Base-by-base conservation (phyloP, 139 green algal genomes). In the Closterium sp. region DNA sequence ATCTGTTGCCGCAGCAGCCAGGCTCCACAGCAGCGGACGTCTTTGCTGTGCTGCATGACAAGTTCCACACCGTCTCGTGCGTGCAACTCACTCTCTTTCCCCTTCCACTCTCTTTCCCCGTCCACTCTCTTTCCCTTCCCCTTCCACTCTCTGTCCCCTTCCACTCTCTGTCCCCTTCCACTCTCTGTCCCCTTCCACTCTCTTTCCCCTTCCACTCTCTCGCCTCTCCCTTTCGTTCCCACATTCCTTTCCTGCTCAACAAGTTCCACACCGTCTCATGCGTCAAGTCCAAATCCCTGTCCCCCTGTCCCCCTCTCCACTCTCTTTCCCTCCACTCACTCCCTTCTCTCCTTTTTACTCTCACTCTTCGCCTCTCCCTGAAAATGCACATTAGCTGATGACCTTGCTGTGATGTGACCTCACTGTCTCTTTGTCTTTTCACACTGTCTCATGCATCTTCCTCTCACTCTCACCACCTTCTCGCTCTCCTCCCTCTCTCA, bases 31-130 rank as follows among this genome's bases (percentile, higher is more conserved):
- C 94, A 70, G 19, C 93, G 92, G 97, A 98, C 50, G 95, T 98
- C 91, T 99, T 98, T 94, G 85, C 92, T 21, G 94, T 98, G 94
- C 96, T 99, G 92, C 92, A 97, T 79, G 92, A 96, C 79, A 94
- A 95, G 85, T 98, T 98, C 90, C 88, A 94, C n/a, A 84, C 95
- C 21, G 95, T 97, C 70, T 94, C 85, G 92, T 94, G 9, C 88
- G 92, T 50, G 7, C 38, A 50, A 42, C 34, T 6, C 34, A 4
- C 34, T n/a, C n/a, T n/a, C n/a, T n/a, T n/a, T n/a, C 29, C 6
- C 85, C 22, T 3, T 89, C 30, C 27, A 6, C 70, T 22, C 89
- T 92, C 89, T 7, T 92, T 13, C 21, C 22, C 87, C 86, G n/a
- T n/a, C n/a, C n/a, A n/a, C 30, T 22, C 86, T 38, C 28, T 9